Conservation (phyloP, 1,284 basidiomycete genomes). For the Blastosporella zonata region DNA sequence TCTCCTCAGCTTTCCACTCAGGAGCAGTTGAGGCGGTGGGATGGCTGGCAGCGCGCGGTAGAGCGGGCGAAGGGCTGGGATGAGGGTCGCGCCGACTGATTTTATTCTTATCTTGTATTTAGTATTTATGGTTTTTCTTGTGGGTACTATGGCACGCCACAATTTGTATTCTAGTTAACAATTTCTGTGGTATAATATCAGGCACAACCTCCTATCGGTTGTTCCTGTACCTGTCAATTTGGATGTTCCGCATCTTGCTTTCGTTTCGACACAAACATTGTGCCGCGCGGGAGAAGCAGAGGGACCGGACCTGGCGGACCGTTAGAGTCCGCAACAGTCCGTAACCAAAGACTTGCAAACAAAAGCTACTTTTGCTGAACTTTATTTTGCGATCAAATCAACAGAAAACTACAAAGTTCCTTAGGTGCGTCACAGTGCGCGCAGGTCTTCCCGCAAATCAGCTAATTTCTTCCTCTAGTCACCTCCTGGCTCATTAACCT, state of each 20-base stretch:
- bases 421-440: conserved; percentile 36
- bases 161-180: background rate
- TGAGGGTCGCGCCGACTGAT: conserved; percentile 38
- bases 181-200: no score
- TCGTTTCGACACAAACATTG: no score
- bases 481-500: conserved; percentile 70
- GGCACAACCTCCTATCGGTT: no score
- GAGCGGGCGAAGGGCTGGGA: conserved; percentile 81
- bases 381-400: conserved; percentile 37
- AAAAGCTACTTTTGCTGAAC: conserved; percentile 26
- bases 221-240: no score
- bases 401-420: conserved; percentile 34
- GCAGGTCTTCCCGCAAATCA: background rate
- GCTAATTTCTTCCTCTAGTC: conserved; percentile 39
- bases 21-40: conserved; percentile 63
- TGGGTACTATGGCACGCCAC: background rate
- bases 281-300: no score
- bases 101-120: background rate
- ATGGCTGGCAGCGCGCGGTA: conserved; percentile 83
- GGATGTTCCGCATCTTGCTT: no score
- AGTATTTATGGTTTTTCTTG: background rate
- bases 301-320: background rate
- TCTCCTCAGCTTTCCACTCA: conserved; percentile 53
- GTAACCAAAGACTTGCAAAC: conserved; percentile 12
- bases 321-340: background rate